These are phyloP conservation scores for Plasmodium vinckei DNA, from an alignment of 169 alveolate species.

Conservation along the genomic window DNA sequence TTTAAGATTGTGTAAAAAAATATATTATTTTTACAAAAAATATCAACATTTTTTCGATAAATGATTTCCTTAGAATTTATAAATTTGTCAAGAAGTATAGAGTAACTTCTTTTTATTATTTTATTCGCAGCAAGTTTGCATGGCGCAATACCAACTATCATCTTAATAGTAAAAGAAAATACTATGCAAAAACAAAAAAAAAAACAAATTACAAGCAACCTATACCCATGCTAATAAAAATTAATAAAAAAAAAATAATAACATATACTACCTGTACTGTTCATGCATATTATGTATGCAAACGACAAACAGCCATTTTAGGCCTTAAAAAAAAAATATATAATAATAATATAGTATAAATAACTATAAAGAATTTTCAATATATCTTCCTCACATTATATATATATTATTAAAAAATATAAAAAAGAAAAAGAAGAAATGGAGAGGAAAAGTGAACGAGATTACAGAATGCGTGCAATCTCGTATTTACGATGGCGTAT, in stretches of 20 bases:
- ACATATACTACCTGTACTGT: not conserved
- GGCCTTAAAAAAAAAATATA: no score
- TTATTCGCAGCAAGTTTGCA: not conserved
- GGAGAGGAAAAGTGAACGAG: no score
- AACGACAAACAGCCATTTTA: no score
- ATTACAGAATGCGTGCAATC: no score
- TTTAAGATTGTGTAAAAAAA: slow-evolving; percentile 61
- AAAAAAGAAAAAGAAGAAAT: no score
- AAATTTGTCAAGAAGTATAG: slow-evolving; percentile 23
- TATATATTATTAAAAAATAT: no score
- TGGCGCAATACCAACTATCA: not conserved
- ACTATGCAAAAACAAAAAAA: not conserved
- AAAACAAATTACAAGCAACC: not conserved
- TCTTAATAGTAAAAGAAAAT: not conserved
- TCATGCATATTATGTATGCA: no score
- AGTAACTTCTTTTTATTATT: slow-evolving; percentile 3
- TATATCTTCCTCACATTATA: no score
- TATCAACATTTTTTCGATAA: slow-evolving; percentile 35
- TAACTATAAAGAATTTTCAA: no score
- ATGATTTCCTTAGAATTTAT: slow-evolving; percentile 20
- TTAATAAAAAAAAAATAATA: not conserved
- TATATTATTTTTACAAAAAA: slow-evolving; percentile 30
- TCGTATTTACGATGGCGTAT: no score
- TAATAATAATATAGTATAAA: no score
- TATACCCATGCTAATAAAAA: not conserved